Conservation (phyloP, 1,284 basidiomycete genomes). For the Wallemia mellicola region DNA sequence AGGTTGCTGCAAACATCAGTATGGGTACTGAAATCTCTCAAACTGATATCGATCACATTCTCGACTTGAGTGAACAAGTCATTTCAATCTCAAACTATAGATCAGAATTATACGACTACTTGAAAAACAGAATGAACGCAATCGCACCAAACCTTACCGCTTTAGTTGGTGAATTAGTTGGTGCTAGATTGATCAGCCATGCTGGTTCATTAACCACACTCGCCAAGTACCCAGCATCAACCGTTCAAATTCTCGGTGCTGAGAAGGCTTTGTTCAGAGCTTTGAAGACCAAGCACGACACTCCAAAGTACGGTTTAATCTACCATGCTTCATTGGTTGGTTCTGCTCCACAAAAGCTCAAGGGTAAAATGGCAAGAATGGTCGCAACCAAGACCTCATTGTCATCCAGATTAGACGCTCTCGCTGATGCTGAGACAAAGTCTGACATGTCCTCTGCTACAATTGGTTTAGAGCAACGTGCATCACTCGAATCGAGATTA, state of each 20-base stretch:
- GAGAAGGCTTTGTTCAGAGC: constrained; percentile 97
- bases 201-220: constrained; percentile 78
- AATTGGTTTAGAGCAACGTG: constrained; percentile 71
- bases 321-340: constrained; percentile 91
- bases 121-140: constrained; percentile 85
- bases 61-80: constrained; percentile 85
- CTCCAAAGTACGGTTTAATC: constrained; percentile 90
- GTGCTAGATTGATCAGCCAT: constrained; percentile 82
- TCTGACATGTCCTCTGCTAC: constrained; percentile 45
- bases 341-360: constrained; percentile 87
- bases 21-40: constrained; percentile 99
- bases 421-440: constrained; percentile 73
- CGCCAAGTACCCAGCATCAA: constrained; percentile 90
- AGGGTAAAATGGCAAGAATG: constrained; percentile 99
- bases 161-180: constrained; percentile 84
- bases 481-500: constrained; percentile 78
- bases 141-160: constrained; percentile 91
- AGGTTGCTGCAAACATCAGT: constrained; percentile 74
- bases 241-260: constrained; percentile 89
- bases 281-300: constrained; percentile 95
- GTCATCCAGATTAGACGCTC: constrained; percentile 83
- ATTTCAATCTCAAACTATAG: constrained; percentile 86
- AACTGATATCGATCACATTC: constrained; percentile 76
- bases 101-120: constrained; percentile 70
- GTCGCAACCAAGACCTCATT: constrained; percentile 90